Conservation (phyloP, 164 flowering plant species). For the Platanus orientalis region DNA sequence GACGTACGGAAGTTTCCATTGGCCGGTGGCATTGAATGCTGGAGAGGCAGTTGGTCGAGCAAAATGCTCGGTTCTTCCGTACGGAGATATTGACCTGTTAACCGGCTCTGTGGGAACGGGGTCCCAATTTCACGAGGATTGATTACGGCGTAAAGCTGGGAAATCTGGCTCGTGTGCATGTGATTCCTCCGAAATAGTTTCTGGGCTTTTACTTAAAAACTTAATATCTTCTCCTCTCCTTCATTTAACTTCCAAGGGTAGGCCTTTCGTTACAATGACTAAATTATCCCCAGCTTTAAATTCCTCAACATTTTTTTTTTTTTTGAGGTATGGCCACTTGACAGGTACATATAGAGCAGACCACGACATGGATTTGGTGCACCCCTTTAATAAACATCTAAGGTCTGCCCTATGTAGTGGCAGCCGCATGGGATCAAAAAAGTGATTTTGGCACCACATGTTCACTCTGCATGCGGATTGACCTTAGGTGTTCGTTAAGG, state of each 20-base stretch:
- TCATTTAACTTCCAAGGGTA: neutral
- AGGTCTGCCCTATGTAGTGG: too few species aligned
- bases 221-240: neutral
- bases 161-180: constrained; percentile 13
- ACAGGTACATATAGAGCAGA: too few species aligned
- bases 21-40: constrained; percentile 31
- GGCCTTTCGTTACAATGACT: neutral
- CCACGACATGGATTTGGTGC: too few species aligned
- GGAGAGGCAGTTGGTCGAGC: constrained; percentile 11
- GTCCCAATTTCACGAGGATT: constrained; percentile 23
- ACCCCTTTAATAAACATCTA: too few species aligned
- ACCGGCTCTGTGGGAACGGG: constrained; percentile 32
- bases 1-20: constrained; percentile 17
- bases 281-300: neutral
- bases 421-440: too few species aligned
- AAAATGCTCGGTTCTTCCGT: too few species aligned
- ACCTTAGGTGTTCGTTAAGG: too few species aligned
- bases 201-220: too few species aligned
- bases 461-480: too few species aligned
- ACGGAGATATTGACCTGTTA: constrained; percentile 31
- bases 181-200: neutral
- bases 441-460: too few species aligned
- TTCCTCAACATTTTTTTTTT: too few species aligned
- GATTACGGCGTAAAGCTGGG: constrained; percentile 14
- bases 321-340: too few species aligned